A percentile compares a stretch with the other conserved stretches of the same genome.
Conservation (phyloP, 139 green algal genomes). For the Mesotaenium endlicherianum region DNA sequence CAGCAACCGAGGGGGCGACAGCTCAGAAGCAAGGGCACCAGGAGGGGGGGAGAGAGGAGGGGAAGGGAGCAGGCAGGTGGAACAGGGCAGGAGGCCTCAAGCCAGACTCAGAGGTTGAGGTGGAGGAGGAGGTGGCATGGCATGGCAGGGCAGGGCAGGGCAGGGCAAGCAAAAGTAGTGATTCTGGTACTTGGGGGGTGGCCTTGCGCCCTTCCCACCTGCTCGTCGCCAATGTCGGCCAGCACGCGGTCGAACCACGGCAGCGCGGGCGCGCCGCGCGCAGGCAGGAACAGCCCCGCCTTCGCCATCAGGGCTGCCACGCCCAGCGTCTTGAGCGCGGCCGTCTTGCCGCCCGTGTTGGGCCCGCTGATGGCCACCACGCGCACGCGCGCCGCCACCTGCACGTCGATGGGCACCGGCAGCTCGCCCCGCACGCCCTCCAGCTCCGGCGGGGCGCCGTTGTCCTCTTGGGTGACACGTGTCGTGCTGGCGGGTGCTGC, state of each 20-base stretch:
- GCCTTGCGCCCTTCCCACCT: background rate
- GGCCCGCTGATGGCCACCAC: slow-evolving; percentile 78
- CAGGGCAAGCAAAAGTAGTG: background rate
- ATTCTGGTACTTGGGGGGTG: background rate
- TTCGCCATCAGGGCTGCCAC: slow-evolving; percentile 76
- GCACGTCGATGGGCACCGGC: slow-evolving; percentile 60
- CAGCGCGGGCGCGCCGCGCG: background rate
- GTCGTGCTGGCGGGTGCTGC: too few relatives aligned
- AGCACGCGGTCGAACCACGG: slow-evolving; percentile 37
- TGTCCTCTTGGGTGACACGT: background rate
- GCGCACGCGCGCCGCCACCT: slow-evolving; percentile 48
- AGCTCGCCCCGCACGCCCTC: too few relatives aligned
- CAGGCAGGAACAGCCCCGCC: slow-evolving; percentile 77
- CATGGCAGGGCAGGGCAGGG: background rate
- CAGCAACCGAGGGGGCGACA: background rate
- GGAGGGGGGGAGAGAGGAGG: background rate
- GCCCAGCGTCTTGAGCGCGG: slow-evolving; percentile 84
- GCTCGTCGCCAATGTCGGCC: slow-evolving; percentile 47
- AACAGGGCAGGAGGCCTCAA: background rate
- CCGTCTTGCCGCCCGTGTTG: slow-evolving; percentile 96
- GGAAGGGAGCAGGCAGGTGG: background rate
- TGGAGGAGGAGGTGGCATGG: background rate
- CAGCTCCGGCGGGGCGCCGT: background rate
- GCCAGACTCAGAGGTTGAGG: background rate
- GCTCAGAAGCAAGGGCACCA: background rate